phyloP scores from a whole-genome alignment of 192 early-diverging fungal species.

The Backusella luteola region DNA sequence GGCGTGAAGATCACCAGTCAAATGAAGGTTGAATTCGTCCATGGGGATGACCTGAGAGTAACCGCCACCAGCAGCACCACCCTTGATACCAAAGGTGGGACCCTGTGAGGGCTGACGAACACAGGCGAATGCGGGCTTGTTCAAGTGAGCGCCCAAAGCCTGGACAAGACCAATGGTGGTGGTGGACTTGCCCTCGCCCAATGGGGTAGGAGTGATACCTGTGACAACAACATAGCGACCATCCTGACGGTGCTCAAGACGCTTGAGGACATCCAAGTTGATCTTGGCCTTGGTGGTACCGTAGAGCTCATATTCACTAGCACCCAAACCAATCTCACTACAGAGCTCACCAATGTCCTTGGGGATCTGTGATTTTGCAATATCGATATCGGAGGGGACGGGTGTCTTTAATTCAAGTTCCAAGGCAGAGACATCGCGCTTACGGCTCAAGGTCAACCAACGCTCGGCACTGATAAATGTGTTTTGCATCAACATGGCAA shows the following conservation, averaged over 20 bases:
- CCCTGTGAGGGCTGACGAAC: constrained; percentile 99
- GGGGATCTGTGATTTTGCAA: constrained; percentile 86
- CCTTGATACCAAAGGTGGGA: constrained; percentile 99
- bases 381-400: constrained; percentile 95
- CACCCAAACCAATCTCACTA: constrained; percentile 79
- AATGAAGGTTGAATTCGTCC: constrained; percentile 98
- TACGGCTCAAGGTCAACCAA: constrained; percentile 55
- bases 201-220: constrained; percentile 96
- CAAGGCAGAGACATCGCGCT: constrained; percentile 54
- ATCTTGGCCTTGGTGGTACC: constrained; percentile 92
- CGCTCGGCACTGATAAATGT: constrained; percentile 77
- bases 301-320: constrained; percentile 78
- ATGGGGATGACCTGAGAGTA: constrained; percentile 99
- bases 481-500: constrained; percentile 96
- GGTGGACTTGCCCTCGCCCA: constrained; percentile 99
- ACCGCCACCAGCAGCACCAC: constrained; percentile 96
- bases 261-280: constrained; percentile 74
- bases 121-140: constrained; percentile 88
- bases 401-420: constrained; percentile 67
- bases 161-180: constrained; percentile 94
- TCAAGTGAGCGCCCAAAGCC: constrained; percentile 92
- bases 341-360: constrained; percentile 80
- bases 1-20: constrained; percentile 99
- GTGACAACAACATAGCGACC: constrained; percentile 96
- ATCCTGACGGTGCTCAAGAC: constrained; percentile 75